Percentiles rank a stretch among this genome's conserved stretches.
phyloP scores from a whole-genome alignment of 139 green algal species.

The Zygnema cylindricum region DNA sequence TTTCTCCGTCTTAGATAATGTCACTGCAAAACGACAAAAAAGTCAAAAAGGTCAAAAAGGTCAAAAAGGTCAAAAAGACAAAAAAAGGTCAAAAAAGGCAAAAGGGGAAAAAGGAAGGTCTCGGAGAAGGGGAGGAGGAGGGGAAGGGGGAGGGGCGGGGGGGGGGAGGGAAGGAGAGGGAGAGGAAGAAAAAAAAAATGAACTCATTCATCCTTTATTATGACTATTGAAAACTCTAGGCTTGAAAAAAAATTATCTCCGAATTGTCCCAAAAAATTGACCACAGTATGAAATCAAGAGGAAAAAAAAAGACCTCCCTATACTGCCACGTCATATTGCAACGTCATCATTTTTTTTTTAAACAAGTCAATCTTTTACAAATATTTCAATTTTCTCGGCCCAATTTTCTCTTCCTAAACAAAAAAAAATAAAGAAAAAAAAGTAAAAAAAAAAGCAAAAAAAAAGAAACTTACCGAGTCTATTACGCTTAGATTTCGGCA shows the following conservation, averaged over 20 bases:
- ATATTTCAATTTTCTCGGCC: neutral
- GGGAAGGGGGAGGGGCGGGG: neutral
- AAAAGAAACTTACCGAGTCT: conserved; percentile 23
- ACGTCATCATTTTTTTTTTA: neutral
- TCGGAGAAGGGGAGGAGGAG: neutral
- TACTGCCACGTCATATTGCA: neutral
- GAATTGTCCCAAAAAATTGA: too few relatives aligned
- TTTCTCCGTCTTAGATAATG: conserved; percentile 92
- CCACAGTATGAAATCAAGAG: neutral
- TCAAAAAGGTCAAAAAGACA: neutral
- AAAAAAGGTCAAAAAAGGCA: neutral
- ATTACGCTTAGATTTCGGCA: conserved; percentile 43
- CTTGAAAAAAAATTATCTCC: too few relatives aligned
- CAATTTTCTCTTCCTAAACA: neutral
- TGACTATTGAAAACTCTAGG: too few relatives aligned
- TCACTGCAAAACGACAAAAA: conserved; percentile 65
- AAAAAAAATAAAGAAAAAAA: too few relatives aligned
- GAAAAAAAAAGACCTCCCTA: neutral
- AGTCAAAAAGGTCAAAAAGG: neutral
- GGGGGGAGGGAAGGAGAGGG: neutral
- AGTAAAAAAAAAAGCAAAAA: too few relatives aligned
- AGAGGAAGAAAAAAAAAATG: too few relatives aligned
- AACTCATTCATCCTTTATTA: too few relatives aligned
- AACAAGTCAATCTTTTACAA: neutral
- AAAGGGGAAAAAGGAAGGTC: neutral